Percentiles rank a stretch among this genome's conserved stretches.
Evolutionary conservation across 2,329 filamentous ascomycete genomes (phyloP).

Genomic region (Nemania sp.): DNA sequence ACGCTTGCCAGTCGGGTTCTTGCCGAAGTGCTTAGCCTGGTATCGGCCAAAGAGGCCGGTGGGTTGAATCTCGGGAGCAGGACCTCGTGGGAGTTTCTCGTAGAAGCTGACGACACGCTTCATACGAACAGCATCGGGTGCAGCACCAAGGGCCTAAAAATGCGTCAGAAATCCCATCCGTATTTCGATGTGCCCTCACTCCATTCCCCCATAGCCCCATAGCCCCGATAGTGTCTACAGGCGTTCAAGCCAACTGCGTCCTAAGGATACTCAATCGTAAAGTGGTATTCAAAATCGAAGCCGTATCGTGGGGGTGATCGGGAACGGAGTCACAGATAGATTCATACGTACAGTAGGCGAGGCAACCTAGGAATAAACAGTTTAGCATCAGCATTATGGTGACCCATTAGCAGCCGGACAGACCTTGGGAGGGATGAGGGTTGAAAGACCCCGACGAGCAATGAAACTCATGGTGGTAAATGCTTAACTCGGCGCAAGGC

Average conservation of each 20-base stretch:
- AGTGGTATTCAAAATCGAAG: not conserved
- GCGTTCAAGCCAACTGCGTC: conserved; percentile 14
- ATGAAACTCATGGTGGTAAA: conserved; percentile 88
- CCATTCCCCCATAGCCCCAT: too few species aligned
- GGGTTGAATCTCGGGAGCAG: conserved; percentile 84
- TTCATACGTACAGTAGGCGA: conserved; percentile 80
- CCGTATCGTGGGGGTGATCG: conserved; percentile 15
- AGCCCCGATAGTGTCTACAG: not conserved
- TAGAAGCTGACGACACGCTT: conserved; percentile 98
- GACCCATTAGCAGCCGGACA: conserved; percentile 32
- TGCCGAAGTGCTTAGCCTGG: conserved; percentile 92
- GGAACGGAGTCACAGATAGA: conserved; percentile 23
- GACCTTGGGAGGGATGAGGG: conserved; percentile 99
- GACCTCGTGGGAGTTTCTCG: conserved; percentile 94
- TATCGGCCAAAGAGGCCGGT: conserved; percentile 89
- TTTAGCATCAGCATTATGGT: conserved; percentile 34
- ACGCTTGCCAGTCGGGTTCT: conserved; percentile 91
- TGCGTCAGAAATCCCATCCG: conserved; percentile 53
- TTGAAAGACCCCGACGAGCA: conserved; percentile 90
- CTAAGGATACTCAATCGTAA: not conserved
- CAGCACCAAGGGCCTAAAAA: conserved; percentile 87
- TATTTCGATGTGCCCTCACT: conserved; percentile 10
- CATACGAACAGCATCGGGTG: conserved; percentile 97
- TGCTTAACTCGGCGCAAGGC: conserved; percentile 38
- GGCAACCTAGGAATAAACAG: conserved; percentile 73